Evolutionary conservation across 1,139 yeast species (phyloP).

Genomic region (Wickerhamomyces sp.): DNA sequence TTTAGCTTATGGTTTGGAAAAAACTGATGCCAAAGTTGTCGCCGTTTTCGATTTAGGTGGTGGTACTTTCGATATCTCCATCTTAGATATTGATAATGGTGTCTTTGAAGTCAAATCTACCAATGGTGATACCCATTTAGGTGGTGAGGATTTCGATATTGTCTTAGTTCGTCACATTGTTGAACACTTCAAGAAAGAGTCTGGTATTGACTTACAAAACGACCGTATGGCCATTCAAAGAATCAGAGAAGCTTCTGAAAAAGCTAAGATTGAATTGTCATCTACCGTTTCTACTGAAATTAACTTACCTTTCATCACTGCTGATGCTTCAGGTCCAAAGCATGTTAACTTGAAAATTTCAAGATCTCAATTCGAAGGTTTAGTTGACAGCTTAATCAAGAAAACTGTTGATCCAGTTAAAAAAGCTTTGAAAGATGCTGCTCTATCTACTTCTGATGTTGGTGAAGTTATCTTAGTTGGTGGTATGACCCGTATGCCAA

Average conservation of each 20-base stretch:
- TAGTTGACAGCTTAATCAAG: slow-evolving; percentile 89
- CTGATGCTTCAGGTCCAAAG: slow-evolving; percentile 88
- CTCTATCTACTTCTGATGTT: slow-evolving; percentile 75
- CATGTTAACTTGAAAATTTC: slow-evolving; percentile 92
- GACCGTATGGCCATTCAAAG: slow-evolving; percentile 99
- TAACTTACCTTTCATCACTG: slow-evolving; percentile 90
- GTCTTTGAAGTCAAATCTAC: slow-evolving; percentile 97
- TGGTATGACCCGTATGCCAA: slow-evolving; percentile 99
- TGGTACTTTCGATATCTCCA: slow-evolving; percentile 97
- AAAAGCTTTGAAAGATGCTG: slow-evolving; percentile 97
- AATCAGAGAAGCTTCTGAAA: slow-evolving; percentile 99
- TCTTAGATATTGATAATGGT: slow-evolving; percentile 92
- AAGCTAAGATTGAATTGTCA: slow-evolving; percentile 97
- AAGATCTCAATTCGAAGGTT: slow-evolving; percentile 88
- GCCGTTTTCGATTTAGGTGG: slow-evolving; percentile 98
- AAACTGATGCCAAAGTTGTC: slow-evolving; percentile 80
- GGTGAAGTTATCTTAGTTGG: slow-evolving; percentile 97
- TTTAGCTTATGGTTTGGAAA: slow-evolving; percentile 93
- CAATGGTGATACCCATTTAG: slow-evolving; percentile 98
- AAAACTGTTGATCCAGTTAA: slow-evolving; percentile 95
- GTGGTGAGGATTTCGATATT: slow-evolving; percentile 96
- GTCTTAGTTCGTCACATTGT: slow-evolving; percentile 85
- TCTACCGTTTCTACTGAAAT: slow-evolving; percentile 91
- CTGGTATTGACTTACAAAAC: slow-evolving; percentile 80
- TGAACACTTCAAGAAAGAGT: slow-evolving; percentile 87